Percentiles rank a stretch among this genome's conserved stretches.
Conservation (phyloP, 1,284 basidiomycete genomes). For the Golubevia sp. region DNA sequence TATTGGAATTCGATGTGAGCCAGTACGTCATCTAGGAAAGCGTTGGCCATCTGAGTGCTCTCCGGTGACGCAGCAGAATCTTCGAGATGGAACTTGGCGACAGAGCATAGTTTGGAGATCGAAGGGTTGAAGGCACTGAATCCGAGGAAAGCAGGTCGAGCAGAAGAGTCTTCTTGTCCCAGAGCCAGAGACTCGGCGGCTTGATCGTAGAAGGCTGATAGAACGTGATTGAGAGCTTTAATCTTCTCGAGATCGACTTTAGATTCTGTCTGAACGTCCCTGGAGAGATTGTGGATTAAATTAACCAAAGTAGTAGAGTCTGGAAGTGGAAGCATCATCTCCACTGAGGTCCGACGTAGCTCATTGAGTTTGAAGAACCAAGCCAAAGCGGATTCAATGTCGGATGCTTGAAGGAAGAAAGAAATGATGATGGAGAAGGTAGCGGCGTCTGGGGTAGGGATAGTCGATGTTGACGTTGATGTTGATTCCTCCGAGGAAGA, state of each 20-base stretch:
- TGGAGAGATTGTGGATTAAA: conserved; percentile 14
- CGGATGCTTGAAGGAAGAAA: conserved; percentile 71
- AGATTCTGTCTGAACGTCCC: neutral
- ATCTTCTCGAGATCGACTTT: neutral
- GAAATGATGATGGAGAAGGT: conserved; percentile 73
- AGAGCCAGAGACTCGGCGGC: neutral
- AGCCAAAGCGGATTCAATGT: conserved; percentile 70
- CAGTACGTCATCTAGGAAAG: neutral
- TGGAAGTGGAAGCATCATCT: conserved; percentile 14
- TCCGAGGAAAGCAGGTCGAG: neutral
- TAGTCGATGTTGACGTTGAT: conserved; percentile 14
- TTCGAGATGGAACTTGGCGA: too few relatives aligned
- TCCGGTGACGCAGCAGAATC: neutral
- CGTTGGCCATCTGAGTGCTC: neutral
- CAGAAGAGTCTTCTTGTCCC: neutral
- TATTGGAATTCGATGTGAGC: neutral
- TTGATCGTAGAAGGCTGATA: neutral
- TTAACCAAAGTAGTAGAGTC: conserved; percentile 57
- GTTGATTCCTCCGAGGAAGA: conserved; percentile 38
- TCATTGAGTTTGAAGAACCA: conserved; percentile 74
- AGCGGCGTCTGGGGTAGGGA: conserved; percentile 66
- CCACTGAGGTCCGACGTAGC: conserved; percentile 62
- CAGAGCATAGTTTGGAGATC: neutral
- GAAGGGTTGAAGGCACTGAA: neutral
- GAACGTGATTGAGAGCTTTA: neutral